Percentiles rank a stretch among this genome's conserved stretches.
Evolutionary conservation across 441 rosid genomes (phyloP).

Genomic region (Euphorbia celastroides): DNA sequence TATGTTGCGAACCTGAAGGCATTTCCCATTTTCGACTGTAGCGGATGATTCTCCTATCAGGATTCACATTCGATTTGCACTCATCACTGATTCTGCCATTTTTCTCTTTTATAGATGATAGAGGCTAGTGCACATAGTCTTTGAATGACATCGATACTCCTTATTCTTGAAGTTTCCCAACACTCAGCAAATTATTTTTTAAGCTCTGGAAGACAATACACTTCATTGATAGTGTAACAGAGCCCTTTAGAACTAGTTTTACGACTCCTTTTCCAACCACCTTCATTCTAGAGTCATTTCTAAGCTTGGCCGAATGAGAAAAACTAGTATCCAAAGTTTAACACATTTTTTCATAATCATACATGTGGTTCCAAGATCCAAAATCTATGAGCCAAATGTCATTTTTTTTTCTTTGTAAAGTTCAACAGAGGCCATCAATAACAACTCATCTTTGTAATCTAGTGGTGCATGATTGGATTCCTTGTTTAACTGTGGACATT

Average conservation of each 20-base stretch:
- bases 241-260: neutral
- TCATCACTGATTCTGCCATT: neutral
- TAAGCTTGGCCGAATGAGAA: neutral
- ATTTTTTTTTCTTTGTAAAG: too few species aligned
- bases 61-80: neutral
- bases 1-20: neutral
- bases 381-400: neutral
- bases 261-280: neutral
- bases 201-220: neutral
- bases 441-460: neutral
- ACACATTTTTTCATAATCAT: neutral
- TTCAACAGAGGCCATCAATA: neutral
- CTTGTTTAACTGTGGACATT: slow-evolving; percentile 5
- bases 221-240: neutral
- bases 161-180: neutral
- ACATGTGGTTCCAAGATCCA: neutral
- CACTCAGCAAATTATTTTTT: neutral
- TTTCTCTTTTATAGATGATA: neutral
- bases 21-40: neutral
- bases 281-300: neutral
- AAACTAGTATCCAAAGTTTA: neutral
- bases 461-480: neutral
- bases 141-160: too few species aligned
- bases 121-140: neutral
- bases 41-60: neutral